phyloP scores from a whole-genome alignment of 441 rosid species.

The Omphalea diandra region DNA sequence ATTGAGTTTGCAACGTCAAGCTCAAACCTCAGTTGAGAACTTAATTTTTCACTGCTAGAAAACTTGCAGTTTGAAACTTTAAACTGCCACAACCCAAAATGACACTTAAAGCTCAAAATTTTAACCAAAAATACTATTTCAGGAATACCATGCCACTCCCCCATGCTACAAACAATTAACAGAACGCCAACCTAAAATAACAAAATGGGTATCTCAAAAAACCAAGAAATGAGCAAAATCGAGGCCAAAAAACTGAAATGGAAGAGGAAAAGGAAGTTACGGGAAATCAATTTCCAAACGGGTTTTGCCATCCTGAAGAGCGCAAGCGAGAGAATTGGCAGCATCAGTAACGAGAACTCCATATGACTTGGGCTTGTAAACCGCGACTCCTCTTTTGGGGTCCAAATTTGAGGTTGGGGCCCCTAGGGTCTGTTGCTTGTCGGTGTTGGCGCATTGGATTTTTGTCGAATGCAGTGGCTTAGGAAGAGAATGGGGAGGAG shows the following conservation, averaged over 20 bases:
- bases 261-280: conserved; percentile 33
- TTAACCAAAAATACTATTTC: background rate
- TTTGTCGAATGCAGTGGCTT: conserved; percentile 20
- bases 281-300: conserved; percentile 93
- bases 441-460: conserved; percentile 30
- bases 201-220: background rate
- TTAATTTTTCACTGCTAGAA: background rate
- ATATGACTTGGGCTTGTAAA: conserved; percentile 89
- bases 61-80: background rate
- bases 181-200: background rate
- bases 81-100: background rate
- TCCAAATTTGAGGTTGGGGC: conserved; percentile 32
- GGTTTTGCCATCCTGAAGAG: conserved; percentile 69
- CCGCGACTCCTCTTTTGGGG: conserved; percentile 61
- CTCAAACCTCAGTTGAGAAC: background rate
- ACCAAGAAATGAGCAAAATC: background rate
- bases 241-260: conserved; percentile 4
- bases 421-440: conserved; percentile 22
- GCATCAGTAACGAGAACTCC: conserved; percentile 80
- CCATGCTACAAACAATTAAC: background rate
- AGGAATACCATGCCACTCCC: background rate
- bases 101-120: background rate
- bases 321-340: conserved; percentile 67
- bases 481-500: conserved; percentile 7
- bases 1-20: background rate